These are phyloP conservation scores for Fusarium odoratissimum DNA, from an alignment of 2,329 filamentous ascomycete genomes.

Conservation along the genomic window DNA sequence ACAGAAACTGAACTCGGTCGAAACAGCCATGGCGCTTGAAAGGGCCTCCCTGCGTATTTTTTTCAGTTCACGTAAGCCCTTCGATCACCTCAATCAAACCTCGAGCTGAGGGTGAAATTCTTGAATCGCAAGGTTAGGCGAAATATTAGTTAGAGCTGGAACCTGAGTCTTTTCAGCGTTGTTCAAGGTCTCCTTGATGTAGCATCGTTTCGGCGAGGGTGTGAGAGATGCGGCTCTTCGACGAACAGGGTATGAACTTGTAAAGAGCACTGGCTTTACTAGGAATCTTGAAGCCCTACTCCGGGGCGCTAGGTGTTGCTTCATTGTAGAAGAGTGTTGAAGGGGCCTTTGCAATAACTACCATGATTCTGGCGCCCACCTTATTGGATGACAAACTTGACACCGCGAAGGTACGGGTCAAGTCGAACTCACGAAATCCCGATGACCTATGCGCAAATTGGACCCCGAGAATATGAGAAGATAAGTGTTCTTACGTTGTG, in stretches of 20 bases:
- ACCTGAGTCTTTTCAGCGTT: too few relatives aligned
- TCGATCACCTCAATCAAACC: too few relatives aligned
- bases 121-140: too few relatives aligned
- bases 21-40: too few relatives aligned
- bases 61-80: too few relatives aligned
- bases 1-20: too few relatives aligned
- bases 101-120: too few relatives aligned
- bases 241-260: neutral
- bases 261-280: neutral
- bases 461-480: accelerated
- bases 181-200: too few relatives aligned
- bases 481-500: neutral
- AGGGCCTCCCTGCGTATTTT: too few relatives aligned
- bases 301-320: neutral
- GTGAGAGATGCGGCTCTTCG: neutral
- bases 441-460: neutral
- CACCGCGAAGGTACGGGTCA: neutral
- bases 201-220: too few relatives aligned
- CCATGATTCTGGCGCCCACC: neutral
- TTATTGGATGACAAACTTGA: neutral
- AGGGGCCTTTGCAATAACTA: neutral
- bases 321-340: neutral
- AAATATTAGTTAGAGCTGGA: too few relatives aligned
- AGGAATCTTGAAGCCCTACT: neutral
- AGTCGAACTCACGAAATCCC: neutral